Base-by-base conservation (phyloP, 176 grass and related monocot genomes). In the Miscanthus lutarioriparius region DNA sequence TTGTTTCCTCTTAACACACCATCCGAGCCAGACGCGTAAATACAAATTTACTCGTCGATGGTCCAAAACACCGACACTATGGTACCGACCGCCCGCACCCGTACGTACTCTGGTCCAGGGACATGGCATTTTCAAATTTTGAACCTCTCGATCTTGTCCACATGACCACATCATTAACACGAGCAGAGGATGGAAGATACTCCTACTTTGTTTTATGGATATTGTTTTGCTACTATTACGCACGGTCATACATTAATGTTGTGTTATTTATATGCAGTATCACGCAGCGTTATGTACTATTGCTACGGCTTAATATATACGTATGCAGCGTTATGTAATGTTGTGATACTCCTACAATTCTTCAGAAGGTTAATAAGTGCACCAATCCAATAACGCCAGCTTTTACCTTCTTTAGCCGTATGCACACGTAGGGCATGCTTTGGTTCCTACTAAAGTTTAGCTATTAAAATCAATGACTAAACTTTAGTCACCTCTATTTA, bases 341-440 rank as follows among this genome's bases (percentile, higher is more conserved):
- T 43, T 43, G 41, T 43, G 41, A 43, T 8, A 43, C 10, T 43
- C 41, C 9, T 10, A 12, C 8, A 43, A 10, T 43, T 3, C 35
- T 22, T 56, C 7, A 84, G 37, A 86, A 86, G 48, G 51, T 19
- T 23, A 20, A 73, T 25, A 20, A 73, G 64, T 23, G 12, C 22
- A 38, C 51, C 56, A 67, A 6, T 39, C 32, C 26, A 47, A 6
- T 41, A 61, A 61, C 26, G 45, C 20, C 32, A 58, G 12, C 30
- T 68, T 68, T 23, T 25, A 53, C 63, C 33, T 70, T 33, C 53
- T 54, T 35, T 71, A 27, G 23, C 45, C 64, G 39, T 80, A 16
- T 48, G 20, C 56, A 23, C 22, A 41, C 26, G 48, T 74, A 43
- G n/a, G n/a, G 35, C 23, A 36, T 48, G 36, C 19, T n/a, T 43